phyloP scores from a whole-genome alignment of 75 land plant species.

The Selaginella moellendorffii region DNA sequence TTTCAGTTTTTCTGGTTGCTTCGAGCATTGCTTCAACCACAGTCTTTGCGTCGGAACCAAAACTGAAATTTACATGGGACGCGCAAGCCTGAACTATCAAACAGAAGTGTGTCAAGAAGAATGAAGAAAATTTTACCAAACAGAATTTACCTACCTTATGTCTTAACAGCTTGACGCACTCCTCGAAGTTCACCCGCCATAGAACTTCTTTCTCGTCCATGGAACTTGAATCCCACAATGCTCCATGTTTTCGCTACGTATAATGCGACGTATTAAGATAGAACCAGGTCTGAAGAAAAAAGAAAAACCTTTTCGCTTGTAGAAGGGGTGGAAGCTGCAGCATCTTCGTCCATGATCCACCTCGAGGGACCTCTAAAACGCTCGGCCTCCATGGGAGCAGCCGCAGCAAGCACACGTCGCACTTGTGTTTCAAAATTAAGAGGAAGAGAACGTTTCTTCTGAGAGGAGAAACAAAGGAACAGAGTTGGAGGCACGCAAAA shows the following conservation, averaged over 20 bases:
- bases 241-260: constrained; percentile 60
- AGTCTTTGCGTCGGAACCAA: constrained; percentile 40
- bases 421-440: constrained; percentile 21
- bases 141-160: constrained; percentile 48
- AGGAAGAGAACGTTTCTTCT: too few relatives aligned
- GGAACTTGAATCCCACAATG: constrained; percentile 26
- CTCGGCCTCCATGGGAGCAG: constrained; percentile 31
- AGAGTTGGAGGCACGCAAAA: too few relatives aligned
- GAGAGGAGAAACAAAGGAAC: too few relatives aligned
- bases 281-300: too few relatives aligned
- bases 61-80: constrained; percentile 25
- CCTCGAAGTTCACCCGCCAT: constrained; percentile 76
- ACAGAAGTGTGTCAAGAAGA: too few relatives aligned
- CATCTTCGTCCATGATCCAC: too few relatives aligned
- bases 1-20: constrained; percentile 33
- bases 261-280: too few relatives aligned
- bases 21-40: constrained; percentile 47
- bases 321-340: too few relatives aligned
- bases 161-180: constrained; percentile 48
- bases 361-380: too few relatives aligned
- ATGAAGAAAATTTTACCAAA: too few relatives aligned
- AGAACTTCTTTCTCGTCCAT: constrained; percentile 37
- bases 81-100: constrained; percentile 69
- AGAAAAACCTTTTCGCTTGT: too few relatives aligned
- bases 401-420: constrained; percentile 34